Evolutionary conservation across 257 asterid genomes (phyloP).

Genomic region (Pogostemon cablin): DNA sequence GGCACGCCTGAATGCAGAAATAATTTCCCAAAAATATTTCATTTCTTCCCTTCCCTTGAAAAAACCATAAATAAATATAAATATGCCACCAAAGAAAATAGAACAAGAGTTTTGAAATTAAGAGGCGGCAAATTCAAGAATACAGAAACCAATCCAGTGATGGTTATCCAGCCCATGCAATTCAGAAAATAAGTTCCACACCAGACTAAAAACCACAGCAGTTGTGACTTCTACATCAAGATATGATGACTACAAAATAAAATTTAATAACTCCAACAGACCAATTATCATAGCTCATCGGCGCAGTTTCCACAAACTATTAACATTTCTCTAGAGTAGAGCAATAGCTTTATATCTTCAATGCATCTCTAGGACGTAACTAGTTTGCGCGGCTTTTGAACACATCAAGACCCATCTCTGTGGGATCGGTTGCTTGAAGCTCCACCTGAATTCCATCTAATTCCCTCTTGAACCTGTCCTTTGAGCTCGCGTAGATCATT

Average conservation of each 20-base stretch:
- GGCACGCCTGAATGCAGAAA: no score
- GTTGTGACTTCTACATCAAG: conserved; percentile 19
- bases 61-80: no score
- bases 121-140: conserved; percentile 20
- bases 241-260: conserved; percentile 25
- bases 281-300: conserved; percentile 29
- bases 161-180: conserved; percentile 22
- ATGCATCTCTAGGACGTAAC: no score
- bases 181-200: conserved; percentile 28
- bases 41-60: no score
- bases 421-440: conserved; percentile 58
- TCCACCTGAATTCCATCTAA: conserved; percentile 54
- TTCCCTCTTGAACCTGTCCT: conserved; percentile 62
- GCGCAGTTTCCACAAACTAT: conserved; percentile 40
- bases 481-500: conserved; percentile 56
- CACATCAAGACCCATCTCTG: conserved; percentile 56
- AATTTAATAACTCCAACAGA: conserved; percentile 26
- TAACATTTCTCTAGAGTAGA: conserved; percentile 35
- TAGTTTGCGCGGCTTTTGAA: conserved; percentile 46
- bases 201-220: conserved; percentile 19
- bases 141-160: conserved; percentile 30
- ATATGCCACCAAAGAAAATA: not conserved
- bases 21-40: no score
- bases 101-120: not conserved
- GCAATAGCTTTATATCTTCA: conserved; percentile 28